phyloP scores from a whole-genome alignment of 495 filamentous ascomycete genomes.

The Umbilicaria muhlenbergii region DNA sequence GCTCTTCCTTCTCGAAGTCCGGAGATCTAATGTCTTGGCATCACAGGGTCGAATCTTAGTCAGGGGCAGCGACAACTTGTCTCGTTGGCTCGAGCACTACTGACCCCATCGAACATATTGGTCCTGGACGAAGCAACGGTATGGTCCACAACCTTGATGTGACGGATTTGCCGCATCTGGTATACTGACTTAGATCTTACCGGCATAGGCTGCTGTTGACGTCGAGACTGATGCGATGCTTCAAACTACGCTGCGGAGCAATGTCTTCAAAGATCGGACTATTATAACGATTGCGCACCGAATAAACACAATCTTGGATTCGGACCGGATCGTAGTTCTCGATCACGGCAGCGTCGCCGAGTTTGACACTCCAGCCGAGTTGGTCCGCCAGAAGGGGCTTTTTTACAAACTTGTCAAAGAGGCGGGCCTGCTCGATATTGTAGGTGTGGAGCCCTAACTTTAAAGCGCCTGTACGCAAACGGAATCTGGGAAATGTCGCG shows the following conservation, averaged over 20 bases:
- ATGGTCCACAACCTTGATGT: constrained; percentile 7
- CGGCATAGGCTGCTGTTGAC: constrained; percentile 65
- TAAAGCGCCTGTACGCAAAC: too few species aligned
- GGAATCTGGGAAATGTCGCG: too few species aligned
- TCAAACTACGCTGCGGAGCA: constrained; percentile 37
- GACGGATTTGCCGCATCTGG: background rate
- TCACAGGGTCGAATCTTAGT: constrained; percentile 42
- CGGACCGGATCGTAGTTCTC: constrained; percentile 79
- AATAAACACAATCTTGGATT: constrained; percentile 93
- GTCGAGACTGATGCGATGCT: constrained; percentile 86
- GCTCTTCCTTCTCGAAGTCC: background rate
- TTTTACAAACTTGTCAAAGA: constrained; percentile 44
- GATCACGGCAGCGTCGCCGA: constrained; percentile 48
- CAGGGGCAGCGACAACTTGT: constrained; percentile 73
- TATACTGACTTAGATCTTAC: constrained; percentile 3
- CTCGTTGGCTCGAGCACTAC: constrained; percentile 78
- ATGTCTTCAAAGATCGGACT: constrained; percentile 68
- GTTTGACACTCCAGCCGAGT: constrained; percentile 38
- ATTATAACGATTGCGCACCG: constrained; percentile 97
- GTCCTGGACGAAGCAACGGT: constrained; percentile 93
- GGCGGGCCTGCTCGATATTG: constrained; percentile 35
- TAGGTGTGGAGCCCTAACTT: constrained; percentile 6
- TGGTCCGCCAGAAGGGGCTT: constrained; percentile 34
- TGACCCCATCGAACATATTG: constrained; percentile 92
- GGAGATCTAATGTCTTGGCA: background rate